These are phyloP conservation scores for Irpex rosettiformis DNA, from an alignment of 1,284 basidiomycete species.

Conservation along the genomic window DNA sequence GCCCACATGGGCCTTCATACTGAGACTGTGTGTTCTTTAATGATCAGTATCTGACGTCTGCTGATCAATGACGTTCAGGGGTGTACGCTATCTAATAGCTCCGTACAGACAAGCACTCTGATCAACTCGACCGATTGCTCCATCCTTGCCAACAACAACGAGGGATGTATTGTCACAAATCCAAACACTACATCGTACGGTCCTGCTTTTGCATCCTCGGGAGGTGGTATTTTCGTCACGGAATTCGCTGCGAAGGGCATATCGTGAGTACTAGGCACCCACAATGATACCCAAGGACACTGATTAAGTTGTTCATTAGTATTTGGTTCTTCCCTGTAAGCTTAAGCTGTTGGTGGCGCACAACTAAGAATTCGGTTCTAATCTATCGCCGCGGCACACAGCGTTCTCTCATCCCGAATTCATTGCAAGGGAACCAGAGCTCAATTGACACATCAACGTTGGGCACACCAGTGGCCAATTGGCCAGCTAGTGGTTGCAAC, in stretches of 20 bases:
- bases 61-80: conserved; percentile 31
- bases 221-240: conserved; percentile 72
- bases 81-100: conserved; percentile 45
- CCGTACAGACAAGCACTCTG: conserved; percentile 46
- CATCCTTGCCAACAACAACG: conserved; percentile 47
- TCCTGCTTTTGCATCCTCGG: conserved; percentile 51
- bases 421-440: conserved; percentile 48
- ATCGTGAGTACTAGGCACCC: conserved; percentile 39
- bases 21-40: conserved; percentile 31
- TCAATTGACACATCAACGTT: conserved; percentile 62
- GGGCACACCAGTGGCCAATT: conserved; percentile 68
- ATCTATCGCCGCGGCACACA: conserved; percentile 18
- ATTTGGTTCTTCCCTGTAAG: conserved; percentile 74
- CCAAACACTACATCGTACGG: conserved; percentile 58
- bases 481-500: conserved; percentile 57
- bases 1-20: conserved; percentile 75
- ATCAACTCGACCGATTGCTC: conserved; percentile 62
- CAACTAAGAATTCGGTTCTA: conserved; percentile 3
- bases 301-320: conserved; percentile 27
- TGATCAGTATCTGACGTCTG: not conserved
- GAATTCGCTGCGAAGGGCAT: conserved; percentile 65
- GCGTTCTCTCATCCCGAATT: conserved; percentile 55
- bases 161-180: conserved; percentile 61
- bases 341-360: conserved; percentile 9
- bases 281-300: conserved; percentile 5